Evolutionary conservation across 257 asterid species (phyloP).

Genomic region (Solanum piurae): DNA sequence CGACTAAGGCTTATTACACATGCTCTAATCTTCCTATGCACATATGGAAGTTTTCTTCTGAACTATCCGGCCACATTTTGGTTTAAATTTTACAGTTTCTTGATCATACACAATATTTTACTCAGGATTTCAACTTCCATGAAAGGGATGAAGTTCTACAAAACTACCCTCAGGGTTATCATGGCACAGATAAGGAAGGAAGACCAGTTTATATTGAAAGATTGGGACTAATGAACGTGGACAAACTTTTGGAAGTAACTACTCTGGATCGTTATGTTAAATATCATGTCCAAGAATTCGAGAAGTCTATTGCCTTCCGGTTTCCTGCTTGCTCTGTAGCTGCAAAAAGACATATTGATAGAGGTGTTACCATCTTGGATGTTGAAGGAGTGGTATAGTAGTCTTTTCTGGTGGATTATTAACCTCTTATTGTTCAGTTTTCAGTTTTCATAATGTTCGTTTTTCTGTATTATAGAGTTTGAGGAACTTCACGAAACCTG

Average conservation of each 20-base stretch:
- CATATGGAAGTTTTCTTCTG: neutral
- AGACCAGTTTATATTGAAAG: conserved; percentile 46
- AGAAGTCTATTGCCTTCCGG: conserved; percentile 33
- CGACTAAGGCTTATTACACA: neutral
- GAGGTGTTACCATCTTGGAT: conserved; percentile 40
- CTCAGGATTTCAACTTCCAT: conserved; percentile 30
- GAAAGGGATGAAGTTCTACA: conserved; percentile 28
- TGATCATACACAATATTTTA: neutral
- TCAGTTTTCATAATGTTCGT: neutral
- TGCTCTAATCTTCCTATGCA: neutral
- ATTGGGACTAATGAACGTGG: conserved; percentile 37
- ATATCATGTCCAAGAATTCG: conserved; percentile 40
- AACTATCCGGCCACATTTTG: neutral
- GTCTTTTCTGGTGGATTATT: neutral
- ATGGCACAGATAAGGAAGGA: conserved; percentile 45
- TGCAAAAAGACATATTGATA: conserved; percentile 27
- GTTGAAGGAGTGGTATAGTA: conserved; percentile 52
- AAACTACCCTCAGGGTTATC: conserved; percentile 57
- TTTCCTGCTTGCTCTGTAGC: conserved; percentile 52
- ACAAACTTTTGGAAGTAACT: conserved; percentile 36
- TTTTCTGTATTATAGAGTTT: conserved; percentile 17
- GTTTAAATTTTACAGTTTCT: neutral
- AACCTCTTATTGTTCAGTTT: neutral
- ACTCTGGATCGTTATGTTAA: conserved; percentile 34
- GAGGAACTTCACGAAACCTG: conserved; percentile 36